Evolutionary conservation across 805 yeast genomes (phyloP), one percentile per base, ranked within the genome.

Genomic region (Cyberlindnera mrakii): DNA sequence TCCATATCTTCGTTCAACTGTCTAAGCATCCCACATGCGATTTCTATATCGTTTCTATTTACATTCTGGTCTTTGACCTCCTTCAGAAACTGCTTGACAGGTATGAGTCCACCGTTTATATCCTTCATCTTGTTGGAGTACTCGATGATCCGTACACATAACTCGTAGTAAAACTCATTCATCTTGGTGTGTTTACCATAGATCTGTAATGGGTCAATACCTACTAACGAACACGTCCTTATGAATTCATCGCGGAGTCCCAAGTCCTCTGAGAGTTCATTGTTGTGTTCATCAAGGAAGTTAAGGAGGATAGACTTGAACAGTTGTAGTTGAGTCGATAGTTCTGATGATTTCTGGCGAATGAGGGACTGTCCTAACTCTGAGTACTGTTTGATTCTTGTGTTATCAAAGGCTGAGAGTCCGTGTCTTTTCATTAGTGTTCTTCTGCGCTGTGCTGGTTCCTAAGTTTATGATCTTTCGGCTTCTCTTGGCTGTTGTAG

Each of bases 81-180:
- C 5, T 57, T 55, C 16, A 70, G 55, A 25, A 83, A 61, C 44
- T 80, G 83, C 32, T 75, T 68, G 20, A 86, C 66, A 0, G 85
- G 68, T 18, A 89, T 74, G 13, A 88, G 67, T 0, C 97, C 97
- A 14, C 97, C 97, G 57, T 87, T 90, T 46, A 80, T 65, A 44
- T 75, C 80, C 49, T 82, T 65, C 3, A 91, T 83, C 19, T 71
- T 68, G 42, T 82, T 78, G 55, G 95, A 85, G 4, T 82, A 68
- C 53, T 89, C 96, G 13, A 89, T 82, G 14, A 89, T 68, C 44
- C 82, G 75, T 13, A 87, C 83, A 3, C 87, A 78, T 16, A 91
- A 63, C 33, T 83, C 88, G 46, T 79, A 76, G 48, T 73, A 72
- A 51, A 75, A 82, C 52, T 83, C 89, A 36, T 61, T 57, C 33